Evolutionary conservation across 2,329 filamentous ascomycete genomes (phyloP), one percentile per base, ranked within the genome.

Genomic region (Teratosphaeria zuluensis): DNA sequence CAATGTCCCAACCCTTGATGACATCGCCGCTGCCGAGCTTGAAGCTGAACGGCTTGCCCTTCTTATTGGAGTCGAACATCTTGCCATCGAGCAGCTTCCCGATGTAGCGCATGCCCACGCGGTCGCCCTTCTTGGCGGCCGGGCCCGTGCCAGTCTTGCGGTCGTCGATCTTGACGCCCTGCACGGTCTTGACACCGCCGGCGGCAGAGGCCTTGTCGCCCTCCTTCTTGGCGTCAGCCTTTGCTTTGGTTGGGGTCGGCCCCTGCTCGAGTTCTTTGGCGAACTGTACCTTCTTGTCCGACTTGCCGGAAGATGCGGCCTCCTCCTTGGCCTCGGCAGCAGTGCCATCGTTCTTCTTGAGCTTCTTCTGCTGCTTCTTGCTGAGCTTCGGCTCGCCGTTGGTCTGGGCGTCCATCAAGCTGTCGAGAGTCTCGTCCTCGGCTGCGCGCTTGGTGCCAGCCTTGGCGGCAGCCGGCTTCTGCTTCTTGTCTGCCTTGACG

Each of bases 191-290:
- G 70, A 90, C 81, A 62, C 87, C 84, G 54, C 86, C 78, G 38
- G 82, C 76, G 57, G 80, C 76, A 57, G 80, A 80, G 38, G 65
- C 58, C 62, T 72, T 73, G 53, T 66, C 66, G 42, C 70, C 63
- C 32, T 53, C 53, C 32, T 52, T 53, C 21, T 55, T 42, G 62
- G 78, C 75, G 63, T 82, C 77, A 21, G 66, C 61, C 62, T 73
- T 72, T 51, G 63, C 63, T 64, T 82, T 78, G 59, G 89, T 86
- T 65, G 86, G 85, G 51, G 91, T 95, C 63, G 94, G 94, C 61
- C 94, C 94, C 77, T 95, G 91, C 81, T 97, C 94, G 63, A 99
- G 90, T 76, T 97, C 92, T 84, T 97, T 96, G 72, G 94, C 92
- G 74, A 99, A 99, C 76, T 96, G 90, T 62, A 99, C 94, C 81